Percentiles rank a stretch among this genome's conserved stretches.
phyloP scores from a whole-genome alignment of 495 filamentous ascomycete species.

The Penicillium robsamsonii region DNA sequence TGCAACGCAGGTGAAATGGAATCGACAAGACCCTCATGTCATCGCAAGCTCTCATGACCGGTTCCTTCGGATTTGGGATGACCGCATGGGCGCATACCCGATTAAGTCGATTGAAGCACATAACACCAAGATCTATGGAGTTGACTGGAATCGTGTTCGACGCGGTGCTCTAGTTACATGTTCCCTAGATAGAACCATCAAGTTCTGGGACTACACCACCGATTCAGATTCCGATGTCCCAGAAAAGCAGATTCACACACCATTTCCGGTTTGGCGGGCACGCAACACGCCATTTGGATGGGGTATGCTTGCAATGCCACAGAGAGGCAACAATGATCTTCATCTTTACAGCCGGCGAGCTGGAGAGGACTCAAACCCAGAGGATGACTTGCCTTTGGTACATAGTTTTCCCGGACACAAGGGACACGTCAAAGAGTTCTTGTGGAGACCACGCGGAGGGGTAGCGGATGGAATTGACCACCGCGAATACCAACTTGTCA shows the following conservation, averaged over 20 bases:
- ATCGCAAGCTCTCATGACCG: conserved; percentile 88
- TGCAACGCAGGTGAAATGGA: conserved; percentile 95
- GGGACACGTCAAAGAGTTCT: conserved; percentile 86
- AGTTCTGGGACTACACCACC: conserved; percentile 83
- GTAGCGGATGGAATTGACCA: conserved; percentile 74
- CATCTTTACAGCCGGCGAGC: conserved; percentile 78
- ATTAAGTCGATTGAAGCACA: conserved; percentile 84
- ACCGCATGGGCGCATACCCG: conserved; percentile 73
- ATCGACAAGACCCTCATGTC: conserved; percentile 78
- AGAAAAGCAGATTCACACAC: conserved; percentile 71
- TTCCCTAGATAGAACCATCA: conserved; percentile 87
- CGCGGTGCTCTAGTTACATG: conserved; percentile 75
- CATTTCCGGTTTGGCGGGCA: conserved; percentile 89
- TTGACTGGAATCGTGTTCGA: conserved; percentile 87
- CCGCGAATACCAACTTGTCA: conserved; percentile 89
- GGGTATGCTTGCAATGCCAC: conserved; percentile 87
- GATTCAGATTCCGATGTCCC: conserved; percentile 59
- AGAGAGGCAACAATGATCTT: conserved; percentile 78
- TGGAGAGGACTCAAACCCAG: conserved; percentile 41
- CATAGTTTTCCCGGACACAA: conserved; percentile 79
- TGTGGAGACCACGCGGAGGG: conserved; percentile 80
- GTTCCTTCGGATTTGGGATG: conserved; percentile 87
- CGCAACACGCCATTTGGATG: conserved; percentile 91
- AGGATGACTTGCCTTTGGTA: conserved; percentile 54
- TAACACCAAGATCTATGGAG: conserved; percentile 91